phyloP scores from a whole-genome alignment of 163 green algal species.

The Volvox carteri region DNA sequence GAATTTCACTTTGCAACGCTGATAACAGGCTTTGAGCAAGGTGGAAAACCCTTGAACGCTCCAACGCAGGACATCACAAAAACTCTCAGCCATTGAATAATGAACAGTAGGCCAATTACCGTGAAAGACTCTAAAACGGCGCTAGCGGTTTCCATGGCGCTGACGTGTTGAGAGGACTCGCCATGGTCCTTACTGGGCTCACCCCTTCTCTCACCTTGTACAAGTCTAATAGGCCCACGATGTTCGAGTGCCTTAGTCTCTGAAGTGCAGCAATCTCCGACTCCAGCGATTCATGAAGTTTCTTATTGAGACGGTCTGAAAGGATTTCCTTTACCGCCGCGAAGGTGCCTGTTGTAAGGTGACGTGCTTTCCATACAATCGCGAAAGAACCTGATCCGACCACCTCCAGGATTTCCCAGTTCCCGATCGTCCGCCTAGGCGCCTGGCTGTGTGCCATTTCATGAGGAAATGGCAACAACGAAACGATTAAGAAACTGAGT shows the following conservation, averaged over 20 bases:
- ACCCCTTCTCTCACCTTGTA: conserved; percentile 75
- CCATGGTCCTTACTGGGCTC: too few relatives aligned
- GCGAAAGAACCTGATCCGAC: conserved; percentile 94
- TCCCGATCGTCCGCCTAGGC: conserved; percentile 64
- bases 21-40: not conserved
- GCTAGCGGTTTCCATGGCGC: not conserved
- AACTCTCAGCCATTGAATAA: not conserved
- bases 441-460: conserved; percentile 9
- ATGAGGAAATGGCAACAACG: too few relatives aligned
- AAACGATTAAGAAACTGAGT: not conserved
- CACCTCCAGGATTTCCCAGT: conserved; percentile 82
- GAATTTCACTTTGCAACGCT: not conserved
- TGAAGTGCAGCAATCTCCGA: conserved; percentile 91
- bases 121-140: too few relatives aligned
- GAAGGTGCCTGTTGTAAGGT: conserved; percentile 68
- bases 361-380: conserved; percentile 90
- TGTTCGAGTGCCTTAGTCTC: conserved; percentile 88
- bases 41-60: not conserved
- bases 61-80: not conserved
- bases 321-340: conserved; percentile 97
- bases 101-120: too few relatives aligned
- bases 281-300: conserved; percentile 93
- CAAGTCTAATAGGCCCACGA: conserved; percentile 92
- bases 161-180: conserved; percentile 31
- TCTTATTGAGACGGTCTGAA: conserved; percentile 87